Conservation (phyloP, 176 grass and related monocot genomes). For the Urochloa ruziziensis region DNA sequence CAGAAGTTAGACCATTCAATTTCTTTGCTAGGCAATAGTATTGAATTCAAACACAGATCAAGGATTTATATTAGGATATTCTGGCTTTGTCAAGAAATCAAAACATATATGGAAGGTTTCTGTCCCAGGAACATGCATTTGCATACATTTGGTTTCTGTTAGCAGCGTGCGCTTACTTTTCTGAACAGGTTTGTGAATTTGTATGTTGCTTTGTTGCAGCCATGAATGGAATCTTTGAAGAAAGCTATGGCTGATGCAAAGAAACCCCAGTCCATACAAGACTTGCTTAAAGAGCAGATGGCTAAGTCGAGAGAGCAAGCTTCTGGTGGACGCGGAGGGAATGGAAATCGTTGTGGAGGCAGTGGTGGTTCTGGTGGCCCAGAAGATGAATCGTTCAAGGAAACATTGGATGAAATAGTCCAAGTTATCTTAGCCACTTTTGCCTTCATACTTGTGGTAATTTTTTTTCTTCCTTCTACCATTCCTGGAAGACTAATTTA, state of each 20-base stretch:
- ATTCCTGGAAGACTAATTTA: constrained; percentile 2
- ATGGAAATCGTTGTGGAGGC: constrained; percentile 56
- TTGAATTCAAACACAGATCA: too few species aligned
- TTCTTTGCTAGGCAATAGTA: too few species aligned
- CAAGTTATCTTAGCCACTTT: constrained; percentile 86
- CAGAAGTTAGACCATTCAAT: too few species aligned
- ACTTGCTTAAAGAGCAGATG: constrained; percentile 65
- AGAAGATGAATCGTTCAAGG: constrained; percentile 76
- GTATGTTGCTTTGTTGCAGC: too few species aligned
- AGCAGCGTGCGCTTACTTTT: too few species aligned
- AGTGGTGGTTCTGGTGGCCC: constrained; percentile 53
- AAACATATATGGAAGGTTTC: too few species aligned
- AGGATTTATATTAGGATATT: too few species aligned
- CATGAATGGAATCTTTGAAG: too few species aligned
- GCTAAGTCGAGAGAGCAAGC: constrained; percentile 51
- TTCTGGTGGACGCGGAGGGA: constrained; percentile 62
- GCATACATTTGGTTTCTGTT: too few species aligned
- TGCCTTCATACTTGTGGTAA: constrained; percentile 87
- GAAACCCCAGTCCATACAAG: constrained; percentile 61
- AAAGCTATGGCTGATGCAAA: constrained; percentile 56
- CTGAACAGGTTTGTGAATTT: too few species aligned
- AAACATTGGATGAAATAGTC: constrained; percentile 70
- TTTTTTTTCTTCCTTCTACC: constrained; percentile 9
- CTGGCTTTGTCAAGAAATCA: too few species aligned
- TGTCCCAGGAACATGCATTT: too few species aligned